Evolutionary conservation across 1,284 basidiomycete genomes (phyloP).

Genomic region (Ganoderma resinaceum): DNA sequence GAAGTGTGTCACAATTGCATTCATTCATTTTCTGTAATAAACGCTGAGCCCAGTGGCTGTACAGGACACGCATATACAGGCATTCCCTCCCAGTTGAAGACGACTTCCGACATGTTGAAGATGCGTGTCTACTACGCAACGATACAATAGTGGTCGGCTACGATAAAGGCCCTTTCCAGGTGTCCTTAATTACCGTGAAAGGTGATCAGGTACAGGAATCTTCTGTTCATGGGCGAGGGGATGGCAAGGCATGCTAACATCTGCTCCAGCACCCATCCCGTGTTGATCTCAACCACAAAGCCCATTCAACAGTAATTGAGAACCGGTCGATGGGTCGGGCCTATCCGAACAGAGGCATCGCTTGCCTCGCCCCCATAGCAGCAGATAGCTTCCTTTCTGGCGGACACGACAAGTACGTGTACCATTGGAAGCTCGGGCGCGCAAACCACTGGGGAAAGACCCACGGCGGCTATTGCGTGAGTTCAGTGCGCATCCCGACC

Average conservation of each 20-base stretch:
- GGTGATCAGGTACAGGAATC: slow-evolving; percentile 35
- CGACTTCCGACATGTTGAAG: slow-evolving; percentile 44
- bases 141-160: slow-evolving; percentile 51
- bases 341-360: slow-evolving; percentile 44
- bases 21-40: slow-evolving; percentile 17
- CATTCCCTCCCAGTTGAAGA: slow-evolving; percentile 51
- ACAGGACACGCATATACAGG: slow-evolving; percentile 46
- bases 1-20: slow-evolving; percentile 34
- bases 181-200: slow-evolving; percentile 47
- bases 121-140: slow-evolving; percentile 47
- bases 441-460: slow-evolving; percentile 6
- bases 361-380: slow-evolving; percentile 45
- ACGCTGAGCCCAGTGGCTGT: slow-evolving; percentile 24
- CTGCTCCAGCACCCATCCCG: slow-evolving; percentile 30
- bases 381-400: slow-evolving; percentile 49
- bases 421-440: slow-evolving; percentile 44
- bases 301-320: slow-evolving; percentile 36
- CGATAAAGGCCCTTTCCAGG: slow-evolving; percentile 45
- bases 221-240: neutral
- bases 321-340: slow-evolving; percentile 28
- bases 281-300: slow-evolving; percentile 38
- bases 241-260: slow-evolving; percentile 15
- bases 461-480: slow-evolving; percentile 22
- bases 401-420: slow-evolving; percentile 50
- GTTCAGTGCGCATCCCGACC: slow-evolving; percentile 37